Base-by-base conservation (phyloP, 1,284 basidiomycete genomes). In the Thelephora terrestris region DNA sequence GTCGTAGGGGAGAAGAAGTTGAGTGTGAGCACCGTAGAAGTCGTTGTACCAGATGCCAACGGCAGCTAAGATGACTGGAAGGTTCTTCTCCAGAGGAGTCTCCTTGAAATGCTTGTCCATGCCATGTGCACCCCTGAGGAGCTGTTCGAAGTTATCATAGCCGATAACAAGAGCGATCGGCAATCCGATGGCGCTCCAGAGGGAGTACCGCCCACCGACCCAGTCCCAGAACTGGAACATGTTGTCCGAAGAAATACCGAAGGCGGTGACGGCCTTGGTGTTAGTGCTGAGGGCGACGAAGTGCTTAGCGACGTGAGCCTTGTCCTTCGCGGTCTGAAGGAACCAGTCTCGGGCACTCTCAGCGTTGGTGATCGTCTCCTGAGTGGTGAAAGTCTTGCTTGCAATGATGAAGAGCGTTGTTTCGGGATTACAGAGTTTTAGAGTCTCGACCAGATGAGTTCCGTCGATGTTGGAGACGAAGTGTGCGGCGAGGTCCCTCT, bases 141-240 rank as follows among this genome's bases (percentile, higher is more conserved):
- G 71, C 65, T 89, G 73, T 67, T 90, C 83, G 66, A 98, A 99
- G 76, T 95, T 89, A 42, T 96, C 89, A 64, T 82, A 97, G 5
- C 95, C 96, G 58, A 98, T 89, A 50, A 85, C 83, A 50, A 99
- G 75, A 47, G 90, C 88, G 66, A 99, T 98, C 45, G 89, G 90
- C 46, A 99, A 76, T 54, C 95, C 96, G 58, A 99, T 98, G 27
- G 96, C 94, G 53, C 90, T 92, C 95, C 96, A 99, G 58, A 99
- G 78, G 58, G 89, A 93, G 79, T 99, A 99, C 55, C 95, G 83
- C 38, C 96, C 95, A 55, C 95, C 95, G 55, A 99, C 95, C 96
- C 96, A 99, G 70, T 99, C 96, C 95, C 95, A 99, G 81, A 99
- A 99, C 66, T 89, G 84, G 82, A 99, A 99, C 94, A 99, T 99